Conservation (phyloP, 2,329 filamentous ascomycete species). For the Simplicillium aogashimaense region DNA sequence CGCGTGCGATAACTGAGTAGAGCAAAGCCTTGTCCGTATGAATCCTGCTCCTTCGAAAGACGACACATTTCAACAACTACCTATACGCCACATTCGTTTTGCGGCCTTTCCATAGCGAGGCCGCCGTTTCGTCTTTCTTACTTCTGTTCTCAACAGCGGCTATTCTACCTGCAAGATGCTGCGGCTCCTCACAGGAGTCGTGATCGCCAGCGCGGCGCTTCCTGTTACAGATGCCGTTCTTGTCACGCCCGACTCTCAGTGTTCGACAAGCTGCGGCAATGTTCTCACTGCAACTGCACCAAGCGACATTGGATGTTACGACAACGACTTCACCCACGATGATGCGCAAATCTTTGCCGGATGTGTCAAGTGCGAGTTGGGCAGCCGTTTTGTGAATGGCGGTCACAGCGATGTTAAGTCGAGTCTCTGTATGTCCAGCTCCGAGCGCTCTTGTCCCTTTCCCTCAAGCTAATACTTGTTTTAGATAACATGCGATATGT, state of each 20-base stretch:
- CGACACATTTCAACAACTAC: too few relatives aligned
- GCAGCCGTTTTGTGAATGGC: conserved; percentile 32
- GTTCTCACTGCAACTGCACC: conserved; percentile 32
- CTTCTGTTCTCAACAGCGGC: too few relatives aligned
- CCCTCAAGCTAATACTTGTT: not conserved
- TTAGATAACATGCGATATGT: conserved; percentile 25
- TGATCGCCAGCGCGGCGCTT: conserved; percentile 10
- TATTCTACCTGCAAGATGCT: conserved; percentile 5
- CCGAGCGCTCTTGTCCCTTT: not conserved
- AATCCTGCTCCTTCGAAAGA: too few relatives aligned
- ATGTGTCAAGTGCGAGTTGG: conserved; percentile 42
- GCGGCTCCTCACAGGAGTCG: conserved; percentile 10
- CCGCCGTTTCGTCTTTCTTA: too few relatives aligned
- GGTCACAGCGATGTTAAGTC: conserved; percentile 42
- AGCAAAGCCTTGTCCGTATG: too few relatives aligned
- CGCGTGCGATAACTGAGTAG: too few relatives aligned
- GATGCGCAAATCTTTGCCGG: conserved; percentile 38
- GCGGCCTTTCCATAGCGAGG: too few relatives aligned
- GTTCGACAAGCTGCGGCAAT: conserved; percentile 42
- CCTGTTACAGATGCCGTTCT: conserved; percentile 23
- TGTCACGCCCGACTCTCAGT: conserved; percentile 37
- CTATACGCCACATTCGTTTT: too few relatives aligned
- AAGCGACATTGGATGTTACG: conserved; percentile 38
- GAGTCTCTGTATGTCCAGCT: conserved; percentile 39
- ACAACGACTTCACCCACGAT: conserved; percentile 26